A percentile compares a stretch with the other conserved stretches of the same genome.
phyloP scores from a whole-genome alignment of 371 early-diverging fungal genomes.

The Mucor mucedo region DNA sequence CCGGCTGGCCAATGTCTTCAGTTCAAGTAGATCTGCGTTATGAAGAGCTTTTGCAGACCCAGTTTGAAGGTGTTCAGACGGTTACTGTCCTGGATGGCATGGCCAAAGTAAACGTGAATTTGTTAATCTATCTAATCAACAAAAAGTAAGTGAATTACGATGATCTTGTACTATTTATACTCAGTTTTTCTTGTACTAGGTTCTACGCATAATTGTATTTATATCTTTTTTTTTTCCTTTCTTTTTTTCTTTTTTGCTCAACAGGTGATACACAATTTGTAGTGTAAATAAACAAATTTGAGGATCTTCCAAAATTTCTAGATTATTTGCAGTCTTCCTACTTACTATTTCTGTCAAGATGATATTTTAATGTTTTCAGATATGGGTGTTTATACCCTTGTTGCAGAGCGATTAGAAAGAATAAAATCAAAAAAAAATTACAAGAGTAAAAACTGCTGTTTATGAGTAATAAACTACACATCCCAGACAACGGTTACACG shows the following conservation, averaged over 20 bases:
- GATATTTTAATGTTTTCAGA: no score
- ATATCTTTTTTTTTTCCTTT: not conserved
- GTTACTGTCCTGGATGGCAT: constrained; percentile 89
- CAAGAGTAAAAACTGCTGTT: no score
- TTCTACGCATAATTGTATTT: constrained; percentile 28
- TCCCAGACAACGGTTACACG: not conserved
- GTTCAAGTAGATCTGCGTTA: constrained; percentile 85
- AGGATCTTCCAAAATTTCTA: not conserved
- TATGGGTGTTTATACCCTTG: no score
- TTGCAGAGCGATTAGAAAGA: no score
- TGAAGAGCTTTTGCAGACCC: constrained; percentile 92
- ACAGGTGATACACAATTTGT: constrained; percentile 1
- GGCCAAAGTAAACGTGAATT: constrained; percentile 94
- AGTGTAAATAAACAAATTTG: not conserved
- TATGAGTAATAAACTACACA: not conserved
- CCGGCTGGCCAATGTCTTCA: constrained; percentile 77
- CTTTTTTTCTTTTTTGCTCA: no score
- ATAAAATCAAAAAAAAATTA: no score
- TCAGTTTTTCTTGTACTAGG: constrained; percentile 8
- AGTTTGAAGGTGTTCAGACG: constrained; percentile 90
- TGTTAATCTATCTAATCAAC: constrained; percentile 94
- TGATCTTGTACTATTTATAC: not conserved
- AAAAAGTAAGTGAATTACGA: constrained; percentile 77
- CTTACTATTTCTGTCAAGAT: no score
- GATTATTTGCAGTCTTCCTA: not conserved